A percentile compares a stretch with the other conserved stretches of the same genome.
Evolutionary conservation across 345 rosid genomes (phyloP).

Genomic region (Populus alba): DNA sequence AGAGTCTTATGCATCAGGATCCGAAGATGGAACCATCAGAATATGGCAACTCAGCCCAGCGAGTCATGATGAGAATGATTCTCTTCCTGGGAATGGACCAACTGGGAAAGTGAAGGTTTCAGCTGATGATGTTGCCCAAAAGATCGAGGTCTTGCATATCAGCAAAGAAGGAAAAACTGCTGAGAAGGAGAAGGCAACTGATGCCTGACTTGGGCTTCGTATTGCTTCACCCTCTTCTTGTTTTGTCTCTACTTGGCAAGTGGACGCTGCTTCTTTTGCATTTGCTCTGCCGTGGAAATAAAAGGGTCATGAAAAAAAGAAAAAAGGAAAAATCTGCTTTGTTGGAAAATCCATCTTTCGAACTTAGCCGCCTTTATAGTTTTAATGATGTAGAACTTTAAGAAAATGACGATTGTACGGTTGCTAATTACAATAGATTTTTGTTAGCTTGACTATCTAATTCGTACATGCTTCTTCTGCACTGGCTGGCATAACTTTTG

Average conservation of each 20-base stretch:
- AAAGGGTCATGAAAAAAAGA: neutral
- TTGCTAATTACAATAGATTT: neutral
- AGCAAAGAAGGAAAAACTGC: slow-evolving; percentile 18
- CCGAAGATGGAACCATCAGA: slow-evolving; percentile 89
- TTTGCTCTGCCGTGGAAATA: slow-evolving; percentile 5
- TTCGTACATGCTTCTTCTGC: neutral
- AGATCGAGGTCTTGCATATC: slow-evolving; percentile 27
- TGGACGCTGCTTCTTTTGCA: neutral
- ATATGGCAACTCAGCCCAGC: slow-evolving; percentile 54
- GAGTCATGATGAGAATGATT: slow-evolving; percentile 19
- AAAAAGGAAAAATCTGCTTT: neutral
- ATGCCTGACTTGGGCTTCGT: neutral
- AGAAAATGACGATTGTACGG: neutral
- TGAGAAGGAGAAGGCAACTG: slow-evolving; percentile 10
- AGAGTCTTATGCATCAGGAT: slow-evolving; percentile 91
- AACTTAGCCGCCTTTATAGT: neutral
- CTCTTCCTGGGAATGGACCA: slow-evolving; percentile 10
- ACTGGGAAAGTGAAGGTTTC: slow-evolving; percentile 20
- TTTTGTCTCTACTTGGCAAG: slow-evolving; percentile 5
- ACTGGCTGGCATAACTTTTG: neutral
- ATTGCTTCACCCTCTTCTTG: neutral
- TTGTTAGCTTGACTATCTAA: neutral
- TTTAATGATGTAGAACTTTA: neutral
- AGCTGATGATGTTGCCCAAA: slow-evolving; percentile 22
- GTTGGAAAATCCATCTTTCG: neutral